Evolutionary conservation across 2,329 filamentous ascomycete genomes (phyloP).

Genomic region (Talaromyces sp.): DNA sequence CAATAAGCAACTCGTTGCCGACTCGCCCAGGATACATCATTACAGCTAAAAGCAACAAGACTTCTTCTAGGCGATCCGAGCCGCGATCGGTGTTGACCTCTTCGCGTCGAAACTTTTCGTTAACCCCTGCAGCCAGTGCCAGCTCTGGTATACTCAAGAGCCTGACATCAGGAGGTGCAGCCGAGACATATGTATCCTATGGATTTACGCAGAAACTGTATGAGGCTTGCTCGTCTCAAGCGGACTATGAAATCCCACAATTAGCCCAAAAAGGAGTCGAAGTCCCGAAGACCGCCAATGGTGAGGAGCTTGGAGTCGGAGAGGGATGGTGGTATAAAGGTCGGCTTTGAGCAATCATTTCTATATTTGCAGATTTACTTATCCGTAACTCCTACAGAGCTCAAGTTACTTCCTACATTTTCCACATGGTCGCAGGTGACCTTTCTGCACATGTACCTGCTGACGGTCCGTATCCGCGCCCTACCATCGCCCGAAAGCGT

Average conservation of each 20-base stretch:
- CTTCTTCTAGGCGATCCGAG: background rate
- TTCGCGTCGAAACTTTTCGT: constrained; percentile 5
- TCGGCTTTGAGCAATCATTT: constrained; percentile 43
- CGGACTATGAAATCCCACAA: constrained; percentile 72
- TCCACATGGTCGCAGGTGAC: constrained; percentile 94
- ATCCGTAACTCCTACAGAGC: constrained; percentile 51
- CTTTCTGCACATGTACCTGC: constrained; percentile 91
- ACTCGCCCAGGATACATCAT: background rate
- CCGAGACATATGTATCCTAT: constrained; percentile 74
- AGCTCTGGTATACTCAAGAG: constrained; percentile 28
- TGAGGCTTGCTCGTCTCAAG: constrained; percentile 68
- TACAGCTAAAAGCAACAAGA: background rate
- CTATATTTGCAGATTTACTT: background rate
- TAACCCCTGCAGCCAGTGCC: background rate
- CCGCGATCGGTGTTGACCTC: background rate
- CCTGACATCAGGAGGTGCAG: constrained; percentile 38
- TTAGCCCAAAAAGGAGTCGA: constrained; percentile 62
- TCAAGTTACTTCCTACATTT: constrained; percentile 80
- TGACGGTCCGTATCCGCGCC: constrained; percentile 77
- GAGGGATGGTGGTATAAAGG: constrained; percentile 78
- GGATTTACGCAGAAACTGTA: constrained; percentile 75
- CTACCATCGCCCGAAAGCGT: constrained; percentile 65
- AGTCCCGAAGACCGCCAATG: constrained; percentile 68
- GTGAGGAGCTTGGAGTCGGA: constrained; percentile 76
- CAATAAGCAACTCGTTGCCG: background rate